Evolutionary conservation across 257 asterid genomes (phyloP).

Genomic region (Schizonepeta tenuifolia): DNA sequence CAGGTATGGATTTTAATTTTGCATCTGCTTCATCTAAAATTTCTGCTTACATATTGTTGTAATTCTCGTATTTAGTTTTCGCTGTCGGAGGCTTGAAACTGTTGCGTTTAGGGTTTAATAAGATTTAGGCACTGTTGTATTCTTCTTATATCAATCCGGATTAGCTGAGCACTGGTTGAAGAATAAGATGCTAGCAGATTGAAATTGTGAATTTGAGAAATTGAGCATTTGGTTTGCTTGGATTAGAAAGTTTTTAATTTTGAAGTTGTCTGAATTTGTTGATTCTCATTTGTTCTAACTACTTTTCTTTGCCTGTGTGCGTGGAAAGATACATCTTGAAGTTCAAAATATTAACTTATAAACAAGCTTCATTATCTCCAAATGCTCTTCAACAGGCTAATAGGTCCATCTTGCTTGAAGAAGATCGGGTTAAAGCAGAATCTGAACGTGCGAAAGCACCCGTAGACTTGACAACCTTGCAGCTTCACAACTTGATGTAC

Average conservation of each 20-base stretch:
- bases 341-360: not conserved
- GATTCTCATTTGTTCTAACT: not conserved
- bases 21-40: constrained; percentile 5
- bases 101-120: constrained; percentile 36
- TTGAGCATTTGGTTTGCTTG: not conserved
- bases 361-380: constrained; percentile 14
- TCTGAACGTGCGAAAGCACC: constrained; percentile 94
- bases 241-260: not conserved
- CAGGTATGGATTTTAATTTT: constrained; percentile 52
- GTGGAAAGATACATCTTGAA: not conserved
- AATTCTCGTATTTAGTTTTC: not conserved
- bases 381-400: constrained; percentile 64
- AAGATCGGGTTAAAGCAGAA: constrained; percentile 83
- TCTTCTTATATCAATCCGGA: not conserved
- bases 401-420: constrained; percentile 95
- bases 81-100: not conserved
- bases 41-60: not conserved
- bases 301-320: not conserved
- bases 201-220: constrained; percentile 11
- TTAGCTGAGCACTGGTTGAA: not conserved
- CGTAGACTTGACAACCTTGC: constrained; percentile 84
- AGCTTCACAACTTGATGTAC: constrained; percentile 93
- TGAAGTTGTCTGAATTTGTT: not conserved
- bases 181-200: constrained; percentile 2
- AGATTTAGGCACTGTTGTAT: constrained; percentile 22